Evolutionary conservation across 192 early-diverging fungal genomes (phyloP).

Genomic region (Coemansia sp.): DNA sequence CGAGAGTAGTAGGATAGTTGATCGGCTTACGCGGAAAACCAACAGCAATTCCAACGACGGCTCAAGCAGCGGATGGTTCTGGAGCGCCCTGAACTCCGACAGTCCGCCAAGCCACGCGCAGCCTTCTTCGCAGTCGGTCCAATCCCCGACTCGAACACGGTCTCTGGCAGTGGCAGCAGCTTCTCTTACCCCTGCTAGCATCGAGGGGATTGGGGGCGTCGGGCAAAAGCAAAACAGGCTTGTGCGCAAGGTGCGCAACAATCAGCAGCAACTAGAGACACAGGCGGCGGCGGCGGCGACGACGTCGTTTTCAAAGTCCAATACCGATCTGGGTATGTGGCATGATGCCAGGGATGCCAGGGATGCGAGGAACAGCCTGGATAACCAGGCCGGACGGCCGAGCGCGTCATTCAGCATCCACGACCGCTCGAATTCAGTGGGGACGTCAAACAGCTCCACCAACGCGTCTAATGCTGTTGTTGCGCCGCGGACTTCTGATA

Average conservation of each 20-base stretch:
- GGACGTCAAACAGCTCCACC: constrained; percentile 24
- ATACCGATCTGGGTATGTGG: neutral
- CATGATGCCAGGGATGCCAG: neutral
- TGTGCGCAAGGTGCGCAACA: constrained; percentile 33
- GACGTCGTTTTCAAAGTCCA: neutral
- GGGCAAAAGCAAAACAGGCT: constrained; percentile 26
- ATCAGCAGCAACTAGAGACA: neutral
- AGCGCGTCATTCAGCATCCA: constrained; percentile 9
- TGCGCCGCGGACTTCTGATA: constrained; percentile 22
- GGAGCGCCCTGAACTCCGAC: constrained; percentile 14
- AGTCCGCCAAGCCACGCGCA: neutral
- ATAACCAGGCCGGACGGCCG: constrained; percentile 4
- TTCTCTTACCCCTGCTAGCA: neutral
- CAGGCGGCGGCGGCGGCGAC: neutral
- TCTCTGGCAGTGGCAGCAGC: neutral
- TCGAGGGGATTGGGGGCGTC: neutral
- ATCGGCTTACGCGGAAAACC: constrained; percentile 29
- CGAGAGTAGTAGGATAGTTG: constrained; percentile 20
- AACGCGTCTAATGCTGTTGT: constrained; percentile 1
- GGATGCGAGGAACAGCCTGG: neutral
- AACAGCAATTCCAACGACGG: constrained; percentile 12
- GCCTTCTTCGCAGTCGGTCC: neutral
- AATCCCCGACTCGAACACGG: neutral
- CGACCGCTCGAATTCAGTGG: constrained; percentile 22
- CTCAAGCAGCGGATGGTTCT: constrained; percentile 23